Evolutionary conservation across 768 basidiomycete species (phyloP).

Genomic region (Podaxis rugospora): DNA sequence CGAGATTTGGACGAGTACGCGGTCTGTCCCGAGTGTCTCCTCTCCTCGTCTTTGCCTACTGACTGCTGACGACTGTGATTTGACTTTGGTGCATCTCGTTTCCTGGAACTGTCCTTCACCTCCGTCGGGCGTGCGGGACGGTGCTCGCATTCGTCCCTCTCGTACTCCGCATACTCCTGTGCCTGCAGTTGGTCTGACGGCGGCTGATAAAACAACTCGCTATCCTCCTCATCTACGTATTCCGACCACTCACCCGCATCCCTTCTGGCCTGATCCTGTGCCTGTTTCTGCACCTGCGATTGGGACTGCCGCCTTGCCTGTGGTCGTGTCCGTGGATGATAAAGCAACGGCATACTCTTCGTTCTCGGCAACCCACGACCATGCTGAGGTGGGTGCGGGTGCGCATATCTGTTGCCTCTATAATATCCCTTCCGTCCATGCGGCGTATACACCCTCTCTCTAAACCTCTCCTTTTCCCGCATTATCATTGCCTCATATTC

Average conservation of each 20-base stretch:
- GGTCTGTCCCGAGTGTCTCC: background rate
- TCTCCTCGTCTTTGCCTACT: constrained; percentile 20
- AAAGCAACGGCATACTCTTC: constrained; percentile 47
- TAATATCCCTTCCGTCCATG: background rate
- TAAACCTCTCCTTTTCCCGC: constrained; percentile 10
- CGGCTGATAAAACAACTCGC: constrained; percentile 14
- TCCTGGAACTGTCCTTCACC: constrained; percentile 16
- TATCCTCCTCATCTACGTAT: constrained; percentile 15
- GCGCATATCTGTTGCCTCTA: background rate
- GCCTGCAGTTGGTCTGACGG: constrained; percentile 2
- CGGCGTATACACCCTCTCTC: constrained; percentile 13
- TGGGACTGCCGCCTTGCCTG: background rate
- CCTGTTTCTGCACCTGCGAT: background rate
- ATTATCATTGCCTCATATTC: constrained; percentile 7
- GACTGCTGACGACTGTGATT: constrained; percentile 17
- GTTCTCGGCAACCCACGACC: constrained; percentile 30
- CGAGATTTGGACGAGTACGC: background rate
- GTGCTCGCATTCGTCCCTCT: constrained; percentile 14
- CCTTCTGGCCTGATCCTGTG: background rate
- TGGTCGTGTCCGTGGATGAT: background rate
- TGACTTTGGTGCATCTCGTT: background rate
- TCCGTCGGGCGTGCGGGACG: constrained; percentile 9
- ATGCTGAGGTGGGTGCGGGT: constrained; percentile 15
- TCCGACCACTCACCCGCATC: constrained; percentile 14
- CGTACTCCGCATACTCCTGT: background rate